Evolutionary conservation across 805 yeast species (phyloP), one percentile per base, ranked within the genome.

Genomic region (Candida xiaguanensis): DNA sequence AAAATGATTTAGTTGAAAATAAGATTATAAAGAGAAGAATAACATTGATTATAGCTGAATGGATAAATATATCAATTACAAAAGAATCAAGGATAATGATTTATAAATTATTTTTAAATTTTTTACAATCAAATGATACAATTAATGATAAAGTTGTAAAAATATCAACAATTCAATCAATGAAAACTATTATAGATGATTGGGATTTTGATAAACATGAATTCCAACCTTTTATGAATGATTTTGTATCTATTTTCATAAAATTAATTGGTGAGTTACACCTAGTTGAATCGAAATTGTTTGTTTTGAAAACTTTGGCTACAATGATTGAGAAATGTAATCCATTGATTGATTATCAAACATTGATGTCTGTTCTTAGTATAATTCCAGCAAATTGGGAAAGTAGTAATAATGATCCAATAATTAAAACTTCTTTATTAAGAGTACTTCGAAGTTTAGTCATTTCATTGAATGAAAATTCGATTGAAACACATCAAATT

Each of bases 381-480:
- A 55, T 74, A 39, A 70, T 90, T n/a, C 95, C 96, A 0, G 59
- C 64, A 8, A 65, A 83, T 52, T 90, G 97, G 97, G 83, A 84
- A 29, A 58, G 65, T 3, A 72, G 87, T 20, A 50, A 65, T 4
- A 64, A 63, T 38, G 74, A 72, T 31, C 55, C 65, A n/a, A 68
- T 68, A 12, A 51, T 67, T 32, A 61, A 62, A 29, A 65, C 64
- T 13, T 62, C 70, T 1, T 50, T 67, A 35, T 53, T 69, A 38
- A 63, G 95, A 49, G 64, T 84, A 8, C 60, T 85, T 41, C 75
- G 74, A 45, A 75, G 78, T 48, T 55, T 83, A 40, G 74, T 75
- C 0, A 58, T 66, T 6, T 77, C 88, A 1, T 62, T 84, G 47
- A 79, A 80, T 47, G 65, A 66, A 7, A 66, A 78, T 40, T 80